phyloP scores from a whole-genome alignment of 2,329 filamentous ascomycete genomes.

The Colletotrichum sp. region DNA sequence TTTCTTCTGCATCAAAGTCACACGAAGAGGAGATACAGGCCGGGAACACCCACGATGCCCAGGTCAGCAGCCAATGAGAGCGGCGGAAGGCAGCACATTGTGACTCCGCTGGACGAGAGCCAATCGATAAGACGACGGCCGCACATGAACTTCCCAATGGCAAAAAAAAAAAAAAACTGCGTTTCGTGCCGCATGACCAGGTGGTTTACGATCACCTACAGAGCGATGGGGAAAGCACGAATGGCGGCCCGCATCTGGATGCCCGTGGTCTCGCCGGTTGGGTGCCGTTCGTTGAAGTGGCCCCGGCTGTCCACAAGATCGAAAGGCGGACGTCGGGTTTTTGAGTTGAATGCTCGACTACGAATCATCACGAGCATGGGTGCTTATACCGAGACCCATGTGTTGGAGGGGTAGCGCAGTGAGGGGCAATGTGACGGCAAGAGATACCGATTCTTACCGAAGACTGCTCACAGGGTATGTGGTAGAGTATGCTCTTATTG shows the following conservation, averaged over 20 bases:
- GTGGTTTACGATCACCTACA: background rate
- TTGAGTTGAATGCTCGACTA: background rate
- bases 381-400: background rate
- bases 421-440: background rate
- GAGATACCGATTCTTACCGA: background rate
- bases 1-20: background rate
- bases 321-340: background rate
- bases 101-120: constrained; percentile 5
- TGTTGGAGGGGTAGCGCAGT: background rate
- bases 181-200: background rate
- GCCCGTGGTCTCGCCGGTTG: constrained; percentile 24
- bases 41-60: background rate
- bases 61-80: constrained; percentile 20
- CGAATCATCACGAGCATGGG: background rate
- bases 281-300: background rate
- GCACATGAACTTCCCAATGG: background rate
- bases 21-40: background rate
- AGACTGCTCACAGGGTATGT: background rate
- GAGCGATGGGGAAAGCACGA: background rate
- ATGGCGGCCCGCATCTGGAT: background rate
- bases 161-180: background rate
- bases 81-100: constrained; percentile 15
- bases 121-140: background rate
- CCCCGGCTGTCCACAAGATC: background rate
- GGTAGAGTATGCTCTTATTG: no score